phyloP scores from a whole-genome alignment of 2,329 filamentous ascomycete genomes.

The Phialemoniopsis sp. region DNA sequence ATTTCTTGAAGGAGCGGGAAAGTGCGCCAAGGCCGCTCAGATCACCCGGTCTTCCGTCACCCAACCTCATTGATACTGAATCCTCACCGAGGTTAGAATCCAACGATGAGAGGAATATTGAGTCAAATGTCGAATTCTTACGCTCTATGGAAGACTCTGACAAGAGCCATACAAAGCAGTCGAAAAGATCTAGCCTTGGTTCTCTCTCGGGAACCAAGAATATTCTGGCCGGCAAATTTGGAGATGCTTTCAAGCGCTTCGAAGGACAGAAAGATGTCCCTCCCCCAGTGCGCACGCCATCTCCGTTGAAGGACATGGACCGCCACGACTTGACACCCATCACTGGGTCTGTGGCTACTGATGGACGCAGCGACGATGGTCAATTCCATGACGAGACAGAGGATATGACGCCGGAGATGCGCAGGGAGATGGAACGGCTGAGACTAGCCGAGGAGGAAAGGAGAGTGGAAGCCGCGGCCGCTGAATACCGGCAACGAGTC shows the following conservation, averaged over 20 bases:
- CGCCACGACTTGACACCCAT: conserved; percentile 62
- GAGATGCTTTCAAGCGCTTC: conserved; percentile 90
- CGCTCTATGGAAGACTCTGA: conserved; percentile 68
- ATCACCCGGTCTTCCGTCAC: conserved; percentile 27
- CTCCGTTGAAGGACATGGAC: conserved; percentile 43
- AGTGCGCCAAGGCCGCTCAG: conserved; percentile 37
- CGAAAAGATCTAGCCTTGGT: conserved; percentile 71
- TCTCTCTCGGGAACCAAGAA: conserved; percentile 73
- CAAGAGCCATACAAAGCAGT: conserved; percentile 46
- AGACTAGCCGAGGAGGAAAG: conserved; percentile 83
- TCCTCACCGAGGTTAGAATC: conserved; percentile 38
- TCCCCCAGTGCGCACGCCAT: conserved; percentile 36
- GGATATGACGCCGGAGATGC: conserved; percentile 79
- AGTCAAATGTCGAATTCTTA: conserved; percentile 82
- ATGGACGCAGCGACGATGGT: conserved; percentile 63
- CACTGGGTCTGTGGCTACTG: conserved; percentile 70
- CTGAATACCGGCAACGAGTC: conserved; percentile 77
- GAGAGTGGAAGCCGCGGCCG: conserved; percentile 82
- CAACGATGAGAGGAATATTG: conserved; percentile 61
- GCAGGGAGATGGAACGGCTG: conserved; percentile 81
- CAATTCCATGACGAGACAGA: conserved; percentile 61
- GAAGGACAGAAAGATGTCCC: conserved; percentile 49
- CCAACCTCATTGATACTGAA: conserved; percentile 27
- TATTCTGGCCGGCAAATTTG: conserved; percentile 82
- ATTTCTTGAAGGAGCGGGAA: conserved; percentile 78